Conservation (phyloP, 305 asterid species). For the Solanum hybrid region DNA sequence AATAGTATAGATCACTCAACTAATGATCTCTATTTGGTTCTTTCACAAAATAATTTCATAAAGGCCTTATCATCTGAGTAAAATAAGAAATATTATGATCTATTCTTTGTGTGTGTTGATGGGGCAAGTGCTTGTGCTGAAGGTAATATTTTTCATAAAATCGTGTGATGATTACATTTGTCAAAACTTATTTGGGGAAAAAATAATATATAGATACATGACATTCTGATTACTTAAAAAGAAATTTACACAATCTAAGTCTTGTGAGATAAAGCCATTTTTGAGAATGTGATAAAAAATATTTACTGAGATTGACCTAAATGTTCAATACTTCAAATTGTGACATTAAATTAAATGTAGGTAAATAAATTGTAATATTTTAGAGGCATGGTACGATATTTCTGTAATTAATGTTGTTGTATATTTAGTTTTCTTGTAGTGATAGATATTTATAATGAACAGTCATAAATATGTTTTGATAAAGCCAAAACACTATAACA, state of each 20-base stretch:
- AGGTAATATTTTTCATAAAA: too few species aligned
- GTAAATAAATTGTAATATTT: too few species aligned
- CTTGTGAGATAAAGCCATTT: too few species aligned
- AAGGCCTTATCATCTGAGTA: not conserved
- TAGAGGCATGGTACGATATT: not conserved
- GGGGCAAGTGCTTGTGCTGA: not conserved
- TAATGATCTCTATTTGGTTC: not conserved
- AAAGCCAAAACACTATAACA: not conserved
- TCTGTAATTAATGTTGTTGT: not conserved
- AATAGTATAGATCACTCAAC: too few species aligned
- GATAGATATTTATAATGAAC: not conserved
- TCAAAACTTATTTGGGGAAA: too few species aligned
- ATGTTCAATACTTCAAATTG: not conserved
- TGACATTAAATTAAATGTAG: not conserved
- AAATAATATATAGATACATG: too few species aligned
- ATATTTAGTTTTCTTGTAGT: not conserved
- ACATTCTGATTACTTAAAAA: too few species aligned
- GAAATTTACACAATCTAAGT: not conserved
- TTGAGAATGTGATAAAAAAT: not conserved
- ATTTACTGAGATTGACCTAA: not conserved
- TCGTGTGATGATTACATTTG: too few species aligned
- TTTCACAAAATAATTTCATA: not conserved
- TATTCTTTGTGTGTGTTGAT: not conserved
- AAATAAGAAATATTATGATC: too few species aligned
- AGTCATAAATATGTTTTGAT: not conserved